Evolutionary conservation across 1,139 yeast species (phyloP), one percentile per base, ranked within the genome.

Genomic region (Pichia sp.): DNA sequence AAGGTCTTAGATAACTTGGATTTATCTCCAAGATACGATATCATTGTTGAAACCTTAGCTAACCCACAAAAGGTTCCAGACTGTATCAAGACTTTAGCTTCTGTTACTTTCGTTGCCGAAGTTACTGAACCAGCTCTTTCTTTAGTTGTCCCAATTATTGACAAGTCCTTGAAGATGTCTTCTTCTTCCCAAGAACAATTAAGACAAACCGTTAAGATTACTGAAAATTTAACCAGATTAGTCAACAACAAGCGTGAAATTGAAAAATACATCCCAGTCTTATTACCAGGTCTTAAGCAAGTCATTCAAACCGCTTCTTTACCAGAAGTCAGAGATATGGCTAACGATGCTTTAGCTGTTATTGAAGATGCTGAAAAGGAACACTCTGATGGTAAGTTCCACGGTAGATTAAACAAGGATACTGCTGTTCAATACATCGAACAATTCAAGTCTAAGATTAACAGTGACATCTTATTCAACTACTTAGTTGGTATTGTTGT

Each of bases 81-180:
- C 51, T 90, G 96, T 68, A 88, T 93, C 67, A 88, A 86, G 68
- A 81, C 91, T 44, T 77, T 93, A 54, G 85, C 96, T 2, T 87
- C 95, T 41, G 98, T 93, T 46, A 93, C 99, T 0, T 93, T 93
- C 67, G 99, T 93, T 44, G 96, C 99, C 42, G 99, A 93, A 72
- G 99, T 93, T 53, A 93, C 98, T 17, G 98, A 91, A 70, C 95
- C 98, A 9, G 94, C 96, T 8, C 75, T 93, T 57, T 80, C 98
- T 4, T 72, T 93, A 51, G 76, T 93, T 59, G 97, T 89, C 36
- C 99, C 99, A 44, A 91, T 91, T 58, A 77, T 93, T 62, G 93
- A 84, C 67, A 88, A 93, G 66, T 93, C 98, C 2, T 76, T 93
- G 63, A 90, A 87, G 64, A 77, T 85, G 75, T 81, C 95, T 15